These are phyloP conservation scores for Jaminaea rosea DNA, from an alignment of 1,284 basidiomycete species.

Conservation along the genomic window DNA sequence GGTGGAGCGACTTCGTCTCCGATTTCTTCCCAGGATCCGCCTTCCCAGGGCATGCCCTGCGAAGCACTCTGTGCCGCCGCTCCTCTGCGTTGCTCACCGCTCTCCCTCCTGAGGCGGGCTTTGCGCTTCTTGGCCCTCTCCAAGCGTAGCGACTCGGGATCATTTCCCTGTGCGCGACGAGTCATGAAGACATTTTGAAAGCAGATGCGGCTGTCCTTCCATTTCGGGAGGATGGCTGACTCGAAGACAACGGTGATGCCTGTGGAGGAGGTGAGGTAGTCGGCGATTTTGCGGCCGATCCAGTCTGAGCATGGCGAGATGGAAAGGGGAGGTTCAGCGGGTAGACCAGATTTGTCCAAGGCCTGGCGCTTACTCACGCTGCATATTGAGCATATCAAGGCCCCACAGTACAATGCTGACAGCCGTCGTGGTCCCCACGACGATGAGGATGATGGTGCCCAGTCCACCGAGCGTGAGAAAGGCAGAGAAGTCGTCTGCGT, in stretches of 20 bases:
- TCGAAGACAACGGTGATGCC: constrained; percentile 94
- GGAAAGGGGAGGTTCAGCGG: background rate
- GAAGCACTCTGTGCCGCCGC: constrained; percentile 21
- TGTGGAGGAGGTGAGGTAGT: constrained; percentile 85
- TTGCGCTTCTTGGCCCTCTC: constrained; percentile 4
- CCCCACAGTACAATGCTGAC: constrained; percentile 85
- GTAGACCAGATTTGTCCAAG: background rate
- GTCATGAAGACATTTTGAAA: constrained; percentile 96
- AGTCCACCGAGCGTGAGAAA: constrained; percentile 74
- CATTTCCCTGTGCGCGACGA: constrained; percentile 56
- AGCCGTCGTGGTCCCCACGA: constrained; percentile 95
- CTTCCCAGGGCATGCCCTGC: constrained; percentile 42
- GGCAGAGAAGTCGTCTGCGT: constrained; percentile 91
- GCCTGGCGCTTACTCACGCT: constrained; percentile 55
- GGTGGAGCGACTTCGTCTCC: constrained; percentile 30
- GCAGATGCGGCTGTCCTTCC: constrained; percentile 87
- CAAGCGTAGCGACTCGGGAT: constrained; percentile 26
- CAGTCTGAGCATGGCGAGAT: constrained; percentile 56
- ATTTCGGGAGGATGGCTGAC: constrained; percentile 93
- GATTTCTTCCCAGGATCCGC: constrained; percentile 30
- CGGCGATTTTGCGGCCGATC: constrained; percentile 77
- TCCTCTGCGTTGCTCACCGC: constrained; percentile 1
- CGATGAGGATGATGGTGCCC: constrained; percentile 85
- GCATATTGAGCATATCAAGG: constrained; percentile 78
- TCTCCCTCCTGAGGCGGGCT: background rate